phyloP scores from a whole-genome alignment of 2,329 filamentous ascomycete genomes.

The Monosporascus cannonballus region DNA sequence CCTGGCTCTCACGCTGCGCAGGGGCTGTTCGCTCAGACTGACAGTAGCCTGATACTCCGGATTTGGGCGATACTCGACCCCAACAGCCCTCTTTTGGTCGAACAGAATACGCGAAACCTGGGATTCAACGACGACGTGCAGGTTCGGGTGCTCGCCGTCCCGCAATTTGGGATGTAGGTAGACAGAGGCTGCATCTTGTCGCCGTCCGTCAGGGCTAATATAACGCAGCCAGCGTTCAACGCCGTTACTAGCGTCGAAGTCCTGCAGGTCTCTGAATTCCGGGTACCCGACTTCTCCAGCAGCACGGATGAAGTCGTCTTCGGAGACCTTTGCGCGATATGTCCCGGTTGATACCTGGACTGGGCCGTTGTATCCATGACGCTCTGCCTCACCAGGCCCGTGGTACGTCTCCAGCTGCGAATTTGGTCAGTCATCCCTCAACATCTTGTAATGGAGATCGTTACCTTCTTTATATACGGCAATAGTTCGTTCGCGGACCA shows the following conservation, averaged over 20 bases:
- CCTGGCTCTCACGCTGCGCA: constrained; percentile 29
- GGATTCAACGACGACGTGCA: constrained; percentile 46
- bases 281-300: constrained; percentile 40
- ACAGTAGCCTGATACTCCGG: background rate
- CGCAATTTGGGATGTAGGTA: constrained; percentile 45
- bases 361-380: constrained; percentile 50
- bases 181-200: constrained; percentile 44
- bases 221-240: constrained; percentile 10
- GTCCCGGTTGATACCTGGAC: background rate
- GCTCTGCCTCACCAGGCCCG: constrained; percentile 33
- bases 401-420: constrained; percentile 49
- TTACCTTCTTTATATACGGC: constrained; percentile 41
- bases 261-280: constrained; percentile 46
- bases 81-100: background rate
- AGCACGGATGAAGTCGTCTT: constrained; percentile 43
- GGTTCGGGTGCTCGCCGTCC: constrained; percentile 35
- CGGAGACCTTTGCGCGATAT: constrained; percentile 7
- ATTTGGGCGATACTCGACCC: constrained; percentile 2
- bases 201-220: constrained; percentile 32
- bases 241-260: constrained; percentile 30
- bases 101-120: constrained; percentile 30
- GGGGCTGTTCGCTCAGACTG: background rate
- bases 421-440: background rate
- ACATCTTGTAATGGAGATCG: background rate
- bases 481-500: constrained; percentile 27